These are phyloP conservation scores for Clarireedia monteithiana DNA, from an alignment of 2,329 filamentous ascomycete genomes.

Conservation along the genomic window DNA sequence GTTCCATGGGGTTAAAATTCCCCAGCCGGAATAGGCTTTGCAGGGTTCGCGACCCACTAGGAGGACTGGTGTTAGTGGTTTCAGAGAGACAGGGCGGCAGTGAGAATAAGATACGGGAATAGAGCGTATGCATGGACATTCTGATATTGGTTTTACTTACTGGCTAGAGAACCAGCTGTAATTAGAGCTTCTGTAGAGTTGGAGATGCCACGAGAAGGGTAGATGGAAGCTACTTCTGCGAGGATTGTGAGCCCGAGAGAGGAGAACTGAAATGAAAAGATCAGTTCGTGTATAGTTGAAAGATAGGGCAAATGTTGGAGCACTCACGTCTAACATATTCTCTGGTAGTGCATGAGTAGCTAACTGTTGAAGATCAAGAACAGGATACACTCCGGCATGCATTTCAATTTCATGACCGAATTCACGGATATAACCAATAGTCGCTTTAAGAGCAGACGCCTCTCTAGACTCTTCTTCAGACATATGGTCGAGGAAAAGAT, in stretches of 20 bases:
- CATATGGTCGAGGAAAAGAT: constrained; percentile 36
- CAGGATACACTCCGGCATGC: constrained; percentile 70
- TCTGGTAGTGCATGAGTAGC: constrained; percentile 55
- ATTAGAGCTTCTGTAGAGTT: constrained; percentile 56
- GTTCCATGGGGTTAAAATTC: constrained; percentile 56
- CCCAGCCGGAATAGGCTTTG: constrained; percentile 64
- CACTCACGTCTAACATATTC: constrained; percentile 2
- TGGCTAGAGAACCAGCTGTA: constrained; percentile 58
- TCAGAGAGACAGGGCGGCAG: too few species aligned
- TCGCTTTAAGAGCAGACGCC: constrained; percentile 32
- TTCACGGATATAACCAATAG: constrained; percentile 33
- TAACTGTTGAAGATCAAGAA: constrained; percentile 72
- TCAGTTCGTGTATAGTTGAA: constrained; percentile 11
- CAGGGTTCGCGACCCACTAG: constrained; percentile 62
- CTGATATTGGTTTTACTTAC: too few species aligned
- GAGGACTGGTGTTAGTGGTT: too few species aligned
- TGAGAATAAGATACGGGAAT: too few species aligned
- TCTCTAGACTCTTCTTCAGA: constrained; percentile 22
- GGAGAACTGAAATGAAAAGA: constrained; percentile 22
- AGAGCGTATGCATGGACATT: too few species aligned
- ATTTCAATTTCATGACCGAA: constrained; percentile 50
- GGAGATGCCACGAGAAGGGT: constrained; percentile 46
- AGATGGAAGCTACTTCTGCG: constrained; percentile 64
- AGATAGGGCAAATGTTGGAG: neutral
- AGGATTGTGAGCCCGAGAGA: constrained; percentile 61